phyloP scores from a whole-genome alignment of 805 yeast species.

The Cyberlindnera maclurae region DNA sequence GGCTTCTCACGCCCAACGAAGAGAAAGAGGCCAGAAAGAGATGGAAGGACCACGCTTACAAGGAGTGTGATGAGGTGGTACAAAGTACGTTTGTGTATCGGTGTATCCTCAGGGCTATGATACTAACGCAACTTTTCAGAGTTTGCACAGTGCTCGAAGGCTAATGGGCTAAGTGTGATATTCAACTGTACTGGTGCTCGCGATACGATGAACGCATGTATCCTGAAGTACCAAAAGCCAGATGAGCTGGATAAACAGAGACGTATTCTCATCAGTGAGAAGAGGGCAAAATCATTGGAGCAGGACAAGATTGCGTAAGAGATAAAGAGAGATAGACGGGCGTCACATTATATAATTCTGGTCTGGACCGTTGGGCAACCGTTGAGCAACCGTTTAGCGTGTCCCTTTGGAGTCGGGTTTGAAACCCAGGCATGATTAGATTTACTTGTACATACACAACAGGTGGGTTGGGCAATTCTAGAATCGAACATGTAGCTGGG shows the following conservation, averaged over 20 bases:
- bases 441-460: too few relatives aligned
- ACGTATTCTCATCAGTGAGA: slow-evolving; percentile 55
- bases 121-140: slow-evolving; percentile 53
- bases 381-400: too few relatives aligned
- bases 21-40: slow-evolving; percentile 66
- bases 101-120: too few relatives aligned
- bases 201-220: slow-evolving; percentile 55
- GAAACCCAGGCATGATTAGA: too few relatives aligned
- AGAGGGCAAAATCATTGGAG: slow-evolving; percentile 28
- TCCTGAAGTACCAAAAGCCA: slow-evolving; percentile 49
- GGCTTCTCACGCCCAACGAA: slow-evolving; percentile 73
- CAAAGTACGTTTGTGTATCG: slow-evolving; percentile 53
- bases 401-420: too few relatives aligned
- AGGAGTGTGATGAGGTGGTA: slow-evolving; percentile 60
- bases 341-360: too few relatives aligned
- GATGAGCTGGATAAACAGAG: slow-evolving; percentile 65
- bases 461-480: too few relatives aligned
- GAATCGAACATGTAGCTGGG: too few relatives aligned
- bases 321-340: too few relatives aligned
- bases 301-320: too few relatives aligned
- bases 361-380: too few relatives aligned
- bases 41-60: slow-evolving; percentile 62
- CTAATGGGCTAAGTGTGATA: slow-evolving; percentile 57
- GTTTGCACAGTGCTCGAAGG: slow-evolving; percentile 60
- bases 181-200: slow-evolving; percentile 57